Conservation (phyloP, 2,329 filamentous ascomycete genomes). For the Hypoxylon sp. region DNA sequence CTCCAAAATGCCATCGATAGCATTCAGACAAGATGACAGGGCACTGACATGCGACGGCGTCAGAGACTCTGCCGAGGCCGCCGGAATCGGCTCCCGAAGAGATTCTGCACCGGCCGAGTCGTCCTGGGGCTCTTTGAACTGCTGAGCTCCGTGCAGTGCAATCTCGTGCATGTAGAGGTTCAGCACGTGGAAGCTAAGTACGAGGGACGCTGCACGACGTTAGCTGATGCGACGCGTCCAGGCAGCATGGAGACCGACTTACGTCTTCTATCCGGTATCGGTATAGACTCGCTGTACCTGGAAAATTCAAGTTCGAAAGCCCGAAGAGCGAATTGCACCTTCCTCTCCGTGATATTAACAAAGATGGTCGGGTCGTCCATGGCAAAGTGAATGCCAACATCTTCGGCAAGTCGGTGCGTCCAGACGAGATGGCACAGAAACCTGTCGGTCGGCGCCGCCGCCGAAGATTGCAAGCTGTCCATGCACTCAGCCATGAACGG, state of each 20-base stretch:
- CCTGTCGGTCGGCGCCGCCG: slow-evolving; percentile 63
- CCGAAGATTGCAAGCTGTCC: slow-evolving; percentile 60
- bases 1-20: slow-evolving; percentile 72
- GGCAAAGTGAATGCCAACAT: slow-evolving; percentile 71
- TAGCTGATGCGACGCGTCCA: slow-evolving; percentile 30
- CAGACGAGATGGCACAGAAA: slow-evolving; percentile 67
- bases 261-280: slow-evolving; percentile 63
- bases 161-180: slow-evolving; percentile 81
- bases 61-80: slow-evolving; percentile 48
- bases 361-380: slow-evolving; percentile 68
- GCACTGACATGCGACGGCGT: slow-evolving; percentile 71
- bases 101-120: slow-evolving; percentile 55
- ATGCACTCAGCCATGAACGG: slow-evolving; percentile 68
- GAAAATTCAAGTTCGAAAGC: slow-evolving; percentile 71
- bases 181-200: slow-evolving; percentile 69
- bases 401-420: slow-evolving; percentile 70
- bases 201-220: slow-evolving; percentile 60
- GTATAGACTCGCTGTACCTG: slow-evolving; percentile 64
- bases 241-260: slow-evolving; percentile 47
- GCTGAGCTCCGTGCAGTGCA: slow-evolving; percentile 72
- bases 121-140: slow-evolving; percentile 63
- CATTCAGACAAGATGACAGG: slow-evolving; percentile 70
- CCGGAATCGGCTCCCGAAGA: slow-evolving; percentile 53
- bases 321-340: slow-evolving; percentile 69
- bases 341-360: slow-evolving; percentile 65